Conservation (phyloP, 2,329 filamentous ascomycete species). For the Lasiodiplodia sp. region DNA sequence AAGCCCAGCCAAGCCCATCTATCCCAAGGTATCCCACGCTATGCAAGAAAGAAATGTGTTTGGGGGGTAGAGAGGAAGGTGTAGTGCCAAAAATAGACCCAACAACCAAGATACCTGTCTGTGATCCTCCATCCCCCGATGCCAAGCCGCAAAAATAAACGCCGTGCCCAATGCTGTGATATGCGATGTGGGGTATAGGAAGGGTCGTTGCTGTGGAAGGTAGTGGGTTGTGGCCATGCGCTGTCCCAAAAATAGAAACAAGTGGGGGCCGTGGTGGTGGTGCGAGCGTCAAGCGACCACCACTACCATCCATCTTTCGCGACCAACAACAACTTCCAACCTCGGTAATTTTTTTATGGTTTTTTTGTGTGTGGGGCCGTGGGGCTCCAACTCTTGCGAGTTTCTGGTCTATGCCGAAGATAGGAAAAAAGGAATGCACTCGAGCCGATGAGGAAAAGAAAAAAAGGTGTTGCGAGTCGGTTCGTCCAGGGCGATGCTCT, state of each 20-base stretch:
- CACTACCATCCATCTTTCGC: neutral
- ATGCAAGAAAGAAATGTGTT: neutral
- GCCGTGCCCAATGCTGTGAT: constrained; percentile 2
- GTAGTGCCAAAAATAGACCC: neutral
- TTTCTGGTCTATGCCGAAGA: neutral
- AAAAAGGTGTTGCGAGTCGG: neutral
- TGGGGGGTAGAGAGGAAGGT: neutral
- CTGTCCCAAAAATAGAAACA: neutral
- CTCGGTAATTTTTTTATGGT: neutral
- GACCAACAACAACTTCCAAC: neutral
- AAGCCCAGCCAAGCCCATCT: neutral
- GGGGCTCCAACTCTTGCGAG: neutral
- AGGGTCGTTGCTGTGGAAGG: neutral
- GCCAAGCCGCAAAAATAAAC: constrained; percentile 1
- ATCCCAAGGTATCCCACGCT: neutral
- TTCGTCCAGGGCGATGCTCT: constrained; percentile 1
- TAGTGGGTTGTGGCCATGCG: neutral
- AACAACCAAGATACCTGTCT: neutral
- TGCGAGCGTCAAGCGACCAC: neutral
- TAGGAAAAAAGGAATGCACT: neutral
- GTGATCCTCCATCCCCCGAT: neutral
- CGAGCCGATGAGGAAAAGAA: constrained; percentile 7
- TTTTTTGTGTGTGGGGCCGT: constrained; percentile 8
- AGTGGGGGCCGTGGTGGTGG: neutral
- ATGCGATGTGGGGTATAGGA: neutral